A percentile compares a stretch with the other conserved stretches of the same genome.
Evolutionary conservation across 148 eudicot genomes (phyloP).

Genomic region (Limonium bicolor): DNA sequence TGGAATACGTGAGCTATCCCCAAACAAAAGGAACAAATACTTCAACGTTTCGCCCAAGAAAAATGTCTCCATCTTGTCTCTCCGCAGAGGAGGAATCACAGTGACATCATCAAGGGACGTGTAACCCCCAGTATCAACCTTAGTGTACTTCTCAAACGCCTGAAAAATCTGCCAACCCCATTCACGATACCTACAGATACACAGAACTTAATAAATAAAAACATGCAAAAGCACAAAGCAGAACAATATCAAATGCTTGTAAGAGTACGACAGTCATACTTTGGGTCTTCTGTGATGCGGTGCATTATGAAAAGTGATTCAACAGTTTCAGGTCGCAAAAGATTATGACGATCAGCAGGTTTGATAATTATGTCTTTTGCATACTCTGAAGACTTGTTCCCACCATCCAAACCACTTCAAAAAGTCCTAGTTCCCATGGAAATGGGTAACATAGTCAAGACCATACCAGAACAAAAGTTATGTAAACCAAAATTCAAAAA

Average conservation of each 20-base stretch:
- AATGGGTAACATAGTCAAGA: conserved; percentile 6
- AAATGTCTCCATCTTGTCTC: conserved; percentile 99
- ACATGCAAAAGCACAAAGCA: background rate
- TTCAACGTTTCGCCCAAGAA: conserved; percentile 93
- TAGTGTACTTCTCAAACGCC: conserved; percentile 89
- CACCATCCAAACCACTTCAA: conserved; percentile 74
- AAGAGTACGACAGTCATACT: conserved; percentile 26
- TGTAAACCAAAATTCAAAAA: no score
- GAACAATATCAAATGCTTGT: background rate
- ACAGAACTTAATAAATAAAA: conserved; percentile 3
- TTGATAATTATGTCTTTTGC: conserved; percentile 63
- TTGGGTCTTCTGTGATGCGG: conserved; percentile 89
- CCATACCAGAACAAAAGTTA: background rate
- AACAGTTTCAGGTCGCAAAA: conserved; percentile 95
- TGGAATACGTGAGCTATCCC: conserved; percentile 35
- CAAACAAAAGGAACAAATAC: conserved; percentile 65
- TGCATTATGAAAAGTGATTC: conserved; percentile 80
- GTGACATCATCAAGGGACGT: conserved; percentile 94
- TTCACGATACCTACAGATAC: conserved; percentile 64
- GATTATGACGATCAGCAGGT: conserved; percentile 85
- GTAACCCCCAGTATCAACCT: conserved; percentile 86
- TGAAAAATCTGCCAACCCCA: conserved; percentile 98
- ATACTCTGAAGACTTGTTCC: conserved; percentile 76
- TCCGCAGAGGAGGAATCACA: conserved; percentile 53
- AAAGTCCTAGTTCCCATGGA: conserved; percentile 33